These are phyloP conservation scores for Trichosporon asahii DNA, from an alignment of 1,284 basidiomycete genomes.

Conservation along the genomic window DNA sequence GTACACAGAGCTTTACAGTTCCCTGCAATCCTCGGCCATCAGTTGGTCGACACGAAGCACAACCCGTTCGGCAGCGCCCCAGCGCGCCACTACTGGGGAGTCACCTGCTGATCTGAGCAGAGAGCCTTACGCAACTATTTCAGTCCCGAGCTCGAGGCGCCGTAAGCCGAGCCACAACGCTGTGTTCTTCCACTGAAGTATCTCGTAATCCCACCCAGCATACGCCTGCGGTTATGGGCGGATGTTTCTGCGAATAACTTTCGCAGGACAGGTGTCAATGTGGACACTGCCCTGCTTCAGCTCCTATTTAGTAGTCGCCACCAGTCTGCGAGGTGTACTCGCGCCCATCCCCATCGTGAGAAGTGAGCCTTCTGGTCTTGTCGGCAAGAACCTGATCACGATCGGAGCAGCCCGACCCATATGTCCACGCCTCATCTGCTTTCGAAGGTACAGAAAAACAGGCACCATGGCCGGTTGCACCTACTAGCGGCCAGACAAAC, in stretches of 20 bases:
- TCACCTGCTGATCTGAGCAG: neutral
- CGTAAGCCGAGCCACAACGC: neutral
- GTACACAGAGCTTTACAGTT: neutral
- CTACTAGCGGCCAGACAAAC: neutral
- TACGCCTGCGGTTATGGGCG: neutral
- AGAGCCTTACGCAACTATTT: neutral
- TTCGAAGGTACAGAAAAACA: neutral
- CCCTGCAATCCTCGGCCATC: neutral
- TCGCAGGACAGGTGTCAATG: neutral
- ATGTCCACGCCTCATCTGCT: neutral
- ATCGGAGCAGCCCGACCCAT: neutral
- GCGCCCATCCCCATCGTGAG: neutral
- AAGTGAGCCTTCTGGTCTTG: neutral
- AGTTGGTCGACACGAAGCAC: neutral
- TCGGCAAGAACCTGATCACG: neutral
- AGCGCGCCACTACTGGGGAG: neutral
- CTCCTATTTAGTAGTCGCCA: neutral
- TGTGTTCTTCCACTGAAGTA: no score
- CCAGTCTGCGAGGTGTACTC: neutral
- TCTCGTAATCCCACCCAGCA: neutral
- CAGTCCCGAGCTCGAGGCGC: neutral
- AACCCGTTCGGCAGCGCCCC: neutral
- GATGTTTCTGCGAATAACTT: neutral
- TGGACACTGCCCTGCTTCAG: neutral
- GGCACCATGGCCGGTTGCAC: neutral